Percentiles rank a stretch among this genome's conserved stretches.
Conservation (phyloP, 352 stramenopile genomes). For the Plasmopara viticola region DNA sequence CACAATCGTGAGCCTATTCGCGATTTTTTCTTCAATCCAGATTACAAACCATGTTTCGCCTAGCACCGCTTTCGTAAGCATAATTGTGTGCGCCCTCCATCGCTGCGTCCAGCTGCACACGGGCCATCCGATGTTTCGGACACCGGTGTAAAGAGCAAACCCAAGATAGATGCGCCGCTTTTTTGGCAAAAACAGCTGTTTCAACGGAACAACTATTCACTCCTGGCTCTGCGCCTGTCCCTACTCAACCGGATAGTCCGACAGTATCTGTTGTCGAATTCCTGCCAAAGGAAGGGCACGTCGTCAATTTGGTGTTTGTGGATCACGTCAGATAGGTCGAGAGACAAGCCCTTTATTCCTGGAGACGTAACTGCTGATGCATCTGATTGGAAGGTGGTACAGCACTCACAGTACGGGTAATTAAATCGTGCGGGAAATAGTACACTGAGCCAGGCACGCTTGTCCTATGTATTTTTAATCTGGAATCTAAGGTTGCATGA, state of each 20-base stretch:
- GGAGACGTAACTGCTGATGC: background rate
- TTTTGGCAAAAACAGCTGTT: too few relatives aligned
- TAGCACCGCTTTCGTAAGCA: background rate
- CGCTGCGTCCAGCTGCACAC: background rate
- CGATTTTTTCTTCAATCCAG: background rate
- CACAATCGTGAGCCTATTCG: background rate
- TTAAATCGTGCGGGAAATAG: background rate
- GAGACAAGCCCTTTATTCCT: background rate
- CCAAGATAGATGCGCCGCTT: background rate
- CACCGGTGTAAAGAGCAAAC: background rate
- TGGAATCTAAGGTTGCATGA: background rate
- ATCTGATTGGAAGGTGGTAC: background rate
- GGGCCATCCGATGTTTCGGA: background rate
- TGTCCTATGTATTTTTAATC: background rate
- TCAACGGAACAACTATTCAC: background rate
- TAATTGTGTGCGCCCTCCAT: background rate
- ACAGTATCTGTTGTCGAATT: background rate
- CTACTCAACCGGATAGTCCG: background rate
- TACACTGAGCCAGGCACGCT: background rate
- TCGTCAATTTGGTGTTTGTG: too few relatives aligned
- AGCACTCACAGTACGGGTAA: constrained; percentile 1
- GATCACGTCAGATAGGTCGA: background rate
- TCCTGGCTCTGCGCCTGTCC: background rate
- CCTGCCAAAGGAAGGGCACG: background rate
- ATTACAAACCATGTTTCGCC: background rate